Percentiles rank a stretch among this genome's conserved stretches.
These are phyloP conservation scores for Dothistroma pini DNA, from an alignment of 2,329 filamentous ascomycete species.

Conservation along the genomic window DNA sequence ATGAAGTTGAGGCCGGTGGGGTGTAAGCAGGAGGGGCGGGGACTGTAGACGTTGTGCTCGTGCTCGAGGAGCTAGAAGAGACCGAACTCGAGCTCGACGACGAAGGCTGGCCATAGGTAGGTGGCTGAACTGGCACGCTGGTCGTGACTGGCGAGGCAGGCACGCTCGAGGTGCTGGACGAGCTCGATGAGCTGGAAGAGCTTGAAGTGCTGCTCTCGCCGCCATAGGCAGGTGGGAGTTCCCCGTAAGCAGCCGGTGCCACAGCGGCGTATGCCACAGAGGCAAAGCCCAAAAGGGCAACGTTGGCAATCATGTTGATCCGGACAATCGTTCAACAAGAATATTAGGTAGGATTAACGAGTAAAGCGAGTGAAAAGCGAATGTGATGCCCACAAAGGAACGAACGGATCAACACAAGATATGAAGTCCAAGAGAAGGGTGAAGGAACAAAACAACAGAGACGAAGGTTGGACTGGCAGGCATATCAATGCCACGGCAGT, in stretches of 20 bases:
- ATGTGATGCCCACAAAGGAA: not conserved
- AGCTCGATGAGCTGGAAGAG: not conserved
- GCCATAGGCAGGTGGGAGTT: slow-evolving; percentile 7
- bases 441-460: not conserved
- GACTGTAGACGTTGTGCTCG: not conserved
- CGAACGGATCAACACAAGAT: slow-evolving; percentile 1
- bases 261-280: slow-evolving; percentile 11
- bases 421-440: not conserved
- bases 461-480: not conserved
- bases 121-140: not conserved
- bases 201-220: not conserved
- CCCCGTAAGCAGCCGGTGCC: slow-evolving; percentile 10
- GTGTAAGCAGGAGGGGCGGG: not conserved
- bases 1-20: not conserved
- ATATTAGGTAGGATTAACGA: slow-evolving; percentile 13
- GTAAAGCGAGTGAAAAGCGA: slow-evolving; percentile 6
- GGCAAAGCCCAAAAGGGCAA: slow-evolving; percentile 18
- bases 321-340: slow-evolving; percentile 3
- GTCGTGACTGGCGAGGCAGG: not conserved
- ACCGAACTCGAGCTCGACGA: not conserved
- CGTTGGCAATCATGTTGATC: slow-evolving; percentile 14
- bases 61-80: slow-evolving; percentile 1
- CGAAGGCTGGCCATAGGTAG: not conserved
- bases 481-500: slow-evolving; percentile 4
- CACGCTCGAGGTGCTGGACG: not conserved